Evolutionary conservation across 805 yeast genomes (phyloP).

Genomic region (Myxozyma vanderwaltii): DNA sequence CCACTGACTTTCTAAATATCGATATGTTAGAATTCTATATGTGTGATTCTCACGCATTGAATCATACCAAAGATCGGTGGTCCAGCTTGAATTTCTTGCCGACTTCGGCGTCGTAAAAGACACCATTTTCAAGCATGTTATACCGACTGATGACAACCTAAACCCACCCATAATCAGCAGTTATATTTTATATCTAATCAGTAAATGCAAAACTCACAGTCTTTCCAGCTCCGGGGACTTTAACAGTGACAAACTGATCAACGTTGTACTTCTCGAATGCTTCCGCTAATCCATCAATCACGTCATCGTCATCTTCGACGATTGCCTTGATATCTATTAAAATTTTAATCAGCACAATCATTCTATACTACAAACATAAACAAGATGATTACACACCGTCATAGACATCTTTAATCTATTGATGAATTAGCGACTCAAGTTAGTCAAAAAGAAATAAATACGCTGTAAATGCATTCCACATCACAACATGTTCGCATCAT

Average conservation of each 20-base stretch:
- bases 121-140: slow-evolving; percentile 52
- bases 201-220: slow-evolving; percentile 6
- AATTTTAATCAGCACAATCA: slow-evolving; percentile 31
- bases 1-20: slow-evolving; percentile 56
- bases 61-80: slow-evolving; percentile 41
- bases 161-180: background rate
- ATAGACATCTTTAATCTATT: slow-evolving; percentile 39
- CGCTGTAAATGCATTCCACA: too few species aligned
- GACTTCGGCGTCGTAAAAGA: slow-evolving; percentile 55
- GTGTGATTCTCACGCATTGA: background rate
- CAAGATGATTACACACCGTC: slow-evolving; percentile 39
- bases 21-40: too few species aligned
- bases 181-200: too few species aligned
- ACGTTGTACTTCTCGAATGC: slow-evolving; percentile 49
- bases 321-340: slow-evolving; percentile 48
- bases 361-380: slow-evolving; percentile 32
- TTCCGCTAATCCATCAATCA: slow-evolving; percentile 39
- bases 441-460: too few species aligned
- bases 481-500: background rate
- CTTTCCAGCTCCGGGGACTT: slow-evolving; percentile 39
- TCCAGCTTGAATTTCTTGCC: slow-evolving; percentile 61
- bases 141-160: slow-evolving; percentile 51
- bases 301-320: slow-evolving; percentile 47
- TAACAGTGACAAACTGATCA: slow-evolving; percentile 44
- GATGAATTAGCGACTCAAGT: too few species aligned